Evolutionary conservation across 1,284 basidiomycete genomes (phyloP).

Genomic region (Cryptococcus floricola): DNA sequence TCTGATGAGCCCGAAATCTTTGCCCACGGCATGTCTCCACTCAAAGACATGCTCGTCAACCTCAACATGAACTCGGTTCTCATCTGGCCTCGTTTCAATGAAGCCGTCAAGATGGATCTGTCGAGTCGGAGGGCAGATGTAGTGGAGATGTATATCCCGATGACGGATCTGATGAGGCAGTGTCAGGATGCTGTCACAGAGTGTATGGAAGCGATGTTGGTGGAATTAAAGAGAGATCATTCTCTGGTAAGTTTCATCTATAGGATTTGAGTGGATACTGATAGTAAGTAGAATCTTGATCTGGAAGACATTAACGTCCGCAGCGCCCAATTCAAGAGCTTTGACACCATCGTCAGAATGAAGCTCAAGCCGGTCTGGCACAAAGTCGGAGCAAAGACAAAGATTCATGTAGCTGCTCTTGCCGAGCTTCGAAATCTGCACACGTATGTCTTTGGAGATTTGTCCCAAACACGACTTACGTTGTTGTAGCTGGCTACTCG

Average conservation of each 20-base stretch:
- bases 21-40: constrained; percentile 81
- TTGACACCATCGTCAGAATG: constrained; percentile 82
- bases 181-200: constrained; percentile 91
- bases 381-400: constrained; percentile 85
- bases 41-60: constrained; percentile 89
- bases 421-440: constrained; percentile 79
- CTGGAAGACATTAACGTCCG: constrained; percentile 90
- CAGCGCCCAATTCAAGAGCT: constrained; percentile 90
- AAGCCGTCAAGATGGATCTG: constrained; percentile 72
- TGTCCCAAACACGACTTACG: constrained; percentile 1
- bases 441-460: constrained; percentile 55
- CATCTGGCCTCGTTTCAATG: constrained; percentile 91
- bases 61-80: constrained; percentile 81
- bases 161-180: constrained; percentile 81
- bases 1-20: constrained; percentile 95
- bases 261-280: background rate
- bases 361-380: constrained; percentile 96
- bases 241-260: constrained; percentile 58
- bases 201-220: constrained; percentile 87
- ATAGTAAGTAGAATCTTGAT: constrained; percentile 64
- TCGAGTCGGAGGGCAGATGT: constrained; percentile 83
- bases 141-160: constrained; percentile 81
- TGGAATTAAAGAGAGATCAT: constrained; percentile 86
- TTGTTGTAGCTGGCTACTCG: constrained; percentile 68
- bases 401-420: constrained; percentile 85